These are phyloP conservation scores for Tricholoma furcatifolium DNA, from an alignment of 768 basidiomycete species.

Conservation along the genomic window DNA sequence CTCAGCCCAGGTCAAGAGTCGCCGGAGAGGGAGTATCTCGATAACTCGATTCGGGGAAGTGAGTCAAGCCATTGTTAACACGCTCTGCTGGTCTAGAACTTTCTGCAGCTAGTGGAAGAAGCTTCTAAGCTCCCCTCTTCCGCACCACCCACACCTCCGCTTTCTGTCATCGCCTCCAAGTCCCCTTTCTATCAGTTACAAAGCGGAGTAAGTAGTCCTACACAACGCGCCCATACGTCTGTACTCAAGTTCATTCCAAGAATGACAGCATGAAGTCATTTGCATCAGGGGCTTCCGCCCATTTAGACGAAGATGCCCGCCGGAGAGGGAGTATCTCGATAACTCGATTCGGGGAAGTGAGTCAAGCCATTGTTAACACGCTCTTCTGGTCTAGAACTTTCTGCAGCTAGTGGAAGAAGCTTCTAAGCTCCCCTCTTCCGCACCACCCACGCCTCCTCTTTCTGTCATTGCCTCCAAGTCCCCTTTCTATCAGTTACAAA, in stretches of 20 bases:
- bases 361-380: constrained; percentile 12
- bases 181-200: constrained; percentile 48
- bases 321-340: constrained; percentile 56
- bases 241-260: too few species aligned
- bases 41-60: constrained; percentile 65
- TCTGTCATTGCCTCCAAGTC: constrained; percentile 43
- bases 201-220: constrained; percentile 40
- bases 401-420: constrained; percentile 22
- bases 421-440: constrained; percentile 19
- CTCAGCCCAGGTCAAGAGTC: constrained; percentile 30
- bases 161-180: constrained; percentile 39
- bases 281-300: constrained; percentile 32
- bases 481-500: constrained; percentile 44
- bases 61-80: constrained; percentile 12
- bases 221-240: too few species aligned
- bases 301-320: too few species aligned
- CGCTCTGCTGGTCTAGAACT: constrained; percentile 15
- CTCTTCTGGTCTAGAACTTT: constrained; percentile 16
- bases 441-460: constrained; percentile 31
- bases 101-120: constrained; percentile 21
- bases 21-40: constrained; percentile 52
- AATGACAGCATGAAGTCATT: background rate
- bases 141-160: constrained; percentile 31
- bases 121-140: constrained; percentile 19
- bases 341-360: constrained; percentile 60